Percentiles rank a stretch among this genome's conserved stretches.
Evolutionary conservation across 495 filamentous ascomycete species (phyloP).

Genomic region (Neurospora sp.): DNA sequence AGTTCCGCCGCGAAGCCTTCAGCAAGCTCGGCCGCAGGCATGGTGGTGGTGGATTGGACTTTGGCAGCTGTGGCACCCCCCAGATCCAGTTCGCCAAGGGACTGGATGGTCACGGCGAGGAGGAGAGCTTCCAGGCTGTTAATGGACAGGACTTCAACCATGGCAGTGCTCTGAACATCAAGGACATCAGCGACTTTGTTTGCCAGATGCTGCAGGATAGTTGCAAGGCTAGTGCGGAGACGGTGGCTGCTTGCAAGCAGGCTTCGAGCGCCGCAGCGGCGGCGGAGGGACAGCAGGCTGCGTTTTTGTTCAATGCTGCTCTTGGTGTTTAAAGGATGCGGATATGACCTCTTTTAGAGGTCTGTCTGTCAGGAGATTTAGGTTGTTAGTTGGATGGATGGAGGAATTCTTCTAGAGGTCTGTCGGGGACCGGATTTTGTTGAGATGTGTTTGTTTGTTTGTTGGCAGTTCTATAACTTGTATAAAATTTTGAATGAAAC

Average conservation of each 20-base stretch:
- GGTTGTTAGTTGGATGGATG: not conserved
- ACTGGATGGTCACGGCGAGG: slow-evolving; percentile 41
- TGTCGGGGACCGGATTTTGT: not conserved
- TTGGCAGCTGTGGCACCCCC: slow-evolving; percentile 42
- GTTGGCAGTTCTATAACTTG: not conserved
- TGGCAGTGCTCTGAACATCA: slow-evolving; percentile 46
- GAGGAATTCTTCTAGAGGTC: not conserved
- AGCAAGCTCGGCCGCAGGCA: slow-evolving; percentile 16
- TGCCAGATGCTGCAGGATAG: slow-evolving; percentile 41
- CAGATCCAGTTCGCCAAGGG: slow-evolving; percentile 45
- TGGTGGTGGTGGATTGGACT: slow-evolving; percentile 17
- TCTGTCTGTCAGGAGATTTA: too few species aligned
- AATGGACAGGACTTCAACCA: slow-evolving; percentile 47
- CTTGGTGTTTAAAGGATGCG: slow-evolving; percentile 23
- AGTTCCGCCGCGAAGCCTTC: slow-evolving; percentile 8
- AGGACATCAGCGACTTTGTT: slow-evolving; percentile 45
- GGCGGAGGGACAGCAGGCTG: slow-evolving; percentile 38
- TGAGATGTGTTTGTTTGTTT: not conserved
- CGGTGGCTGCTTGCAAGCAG: slow-evolving; percentile 37
- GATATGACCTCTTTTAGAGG: too few species aligned
- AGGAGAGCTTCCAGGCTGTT: slow-evolving; percentile 40
- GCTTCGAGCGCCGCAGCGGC: slow-evolving; percentile 2
- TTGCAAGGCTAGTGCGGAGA: slow-evolving; percentile 40
- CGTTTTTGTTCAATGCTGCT: slow-evolving; percentile 48
- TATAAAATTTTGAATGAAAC: not conserved